phyloP scores from a whole-genome alignment of 2,329 filamentous ascomycete genomes.

The Pseudogymnoascus sp. region DNA sequence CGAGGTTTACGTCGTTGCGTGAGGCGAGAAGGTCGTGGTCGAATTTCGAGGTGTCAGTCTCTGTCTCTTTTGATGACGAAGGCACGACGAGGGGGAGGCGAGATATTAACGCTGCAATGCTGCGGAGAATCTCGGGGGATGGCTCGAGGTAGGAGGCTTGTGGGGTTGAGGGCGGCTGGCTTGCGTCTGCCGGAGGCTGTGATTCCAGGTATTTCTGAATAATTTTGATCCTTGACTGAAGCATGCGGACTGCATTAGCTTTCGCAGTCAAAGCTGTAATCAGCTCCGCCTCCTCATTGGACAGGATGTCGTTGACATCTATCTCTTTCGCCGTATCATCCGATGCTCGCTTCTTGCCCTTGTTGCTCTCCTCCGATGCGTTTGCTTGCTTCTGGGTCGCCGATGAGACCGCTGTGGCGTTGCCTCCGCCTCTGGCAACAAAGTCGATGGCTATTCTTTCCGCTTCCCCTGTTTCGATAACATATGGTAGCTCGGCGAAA shows the following conservation, averaged over 20 bases:
- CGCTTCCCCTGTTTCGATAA: constrained; percentile 86
- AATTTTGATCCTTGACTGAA: constrained; percentile 67
- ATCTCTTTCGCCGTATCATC: constrained; percentile 30
- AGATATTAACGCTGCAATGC: constrained; percentile 77
- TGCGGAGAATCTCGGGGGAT: constrained; percentile 59
- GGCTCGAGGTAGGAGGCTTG: constrained; percentile 44
- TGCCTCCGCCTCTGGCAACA: constrained; percentile 75
- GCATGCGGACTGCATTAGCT: constrained; percentile 87
- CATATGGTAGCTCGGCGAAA: constrained; percentile 78
- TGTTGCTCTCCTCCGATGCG: constrained; percentile 26
- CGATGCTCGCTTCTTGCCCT: constrained; percentile 28
- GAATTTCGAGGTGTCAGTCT: constrained; percentile 53
- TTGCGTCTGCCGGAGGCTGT: constrained; percentile 43
- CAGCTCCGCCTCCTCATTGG: constrained; percentile 52
- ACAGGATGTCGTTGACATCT: constrained; percentile 46
- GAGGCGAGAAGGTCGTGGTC: constrained; percentile 66
- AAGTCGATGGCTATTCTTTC: constrained; percentile 98
- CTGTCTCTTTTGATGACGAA: constrained; percentile 17
- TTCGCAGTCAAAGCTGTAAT: constrained; percentile 70
- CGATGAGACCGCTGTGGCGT: constrained; percentile 55
- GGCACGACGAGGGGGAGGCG: constrained; percentile 77
- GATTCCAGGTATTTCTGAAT: constrained; percentile 69
- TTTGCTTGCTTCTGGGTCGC: constrained; percentile 21
- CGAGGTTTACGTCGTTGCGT: constrained; percentile 74
- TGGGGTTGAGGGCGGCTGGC: not conserved